Conservation (phyloP, 1,139 yeast genomes). For the Pichia sp. region DNA sequence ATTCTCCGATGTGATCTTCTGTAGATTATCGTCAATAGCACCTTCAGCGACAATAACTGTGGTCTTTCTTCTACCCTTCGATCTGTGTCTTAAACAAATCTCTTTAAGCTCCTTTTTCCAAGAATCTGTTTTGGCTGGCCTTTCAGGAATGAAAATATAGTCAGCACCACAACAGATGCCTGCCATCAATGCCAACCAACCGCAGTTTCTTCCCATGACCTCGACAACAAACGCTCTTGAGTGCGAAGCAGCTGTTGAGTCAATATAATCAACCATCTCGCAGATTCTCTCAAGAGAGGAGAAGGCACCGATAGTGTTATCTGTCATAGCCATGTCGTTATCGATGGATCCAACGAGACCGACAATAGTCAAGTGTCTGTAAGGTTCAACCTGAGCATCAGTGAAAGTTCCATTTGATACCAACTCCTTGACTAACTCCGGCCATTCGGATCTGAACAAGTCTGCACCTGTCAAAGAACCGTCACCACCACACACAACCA, state of each 20-base stretch:
- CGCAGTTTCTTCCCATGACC: constrained; percentile 99
- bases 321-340: constrained; percentile 95
- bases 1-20: constrained; percentile 73
- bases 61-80: constrained; percentile 86
- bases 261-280: constrained; percentile 90
- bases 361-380: constrained; percentile 77
- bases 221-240: constrained; percentile 97
- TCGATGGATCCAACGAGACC: constrained; percentile 97
- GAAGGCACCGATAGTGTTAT: constrained; percentile 93
- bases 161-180: constrained; percentile 96
- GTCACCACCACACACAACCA: constrained; percentile 98
- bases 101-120: constrained; percentile 80
- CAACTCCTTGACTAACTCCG: constrained; percentile 72
- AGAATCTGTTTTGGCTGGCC: constrained; percentile 60
- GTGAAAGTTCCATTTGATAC: constrained; percentile 52
- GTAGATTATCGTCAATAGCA: constrained; percentile 78
- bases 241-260: constrained; percentile 95
- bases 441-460: constrained; percentile 91
- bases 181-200: constrained; percentile 96
- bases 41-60: constrained; percentile 98
- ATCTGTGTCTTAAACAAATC: constrained; percentile 70
- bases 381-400: constrained; percentile 50
- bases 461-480: constrained; percentile 98
- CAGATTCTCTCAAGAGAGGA: constrained; percentile 92
- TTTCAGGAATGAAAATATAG: constrained; percentile 88